Percentiles rank a stretch among this genome's conserved stretches.
These are phyloP conservation scores for Phialemoniopsis sp. DNA, from an alignment of 2,329 filamentous ascomycete species.

Conservation along the genomic window DNA sequence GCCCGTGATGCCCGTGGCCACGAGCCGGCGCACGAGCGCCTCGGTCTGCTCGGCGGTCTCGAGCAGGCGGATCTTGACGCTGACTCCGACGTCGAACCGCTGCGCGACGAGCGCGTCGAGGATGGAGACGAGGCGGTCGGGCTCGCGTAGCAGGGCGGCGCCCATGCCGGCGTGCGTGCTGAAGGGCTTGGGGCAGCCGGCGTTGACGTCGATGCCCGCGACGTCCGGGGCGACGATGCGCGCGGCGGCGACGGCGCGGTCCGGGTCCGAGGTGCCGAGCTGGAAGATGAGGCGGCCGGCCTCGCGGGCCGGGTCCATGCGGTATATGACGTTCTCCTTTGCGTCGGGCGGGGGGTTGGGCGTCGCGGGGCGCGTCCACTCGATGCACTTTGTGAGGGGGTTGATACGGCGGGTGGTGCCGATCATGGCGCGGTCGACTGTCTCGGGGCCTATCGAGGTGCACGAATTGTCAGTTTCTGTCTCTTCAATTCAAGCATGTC, in stretches of 20 bases:
- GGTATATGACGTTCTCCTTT: conserved; percentile 72
- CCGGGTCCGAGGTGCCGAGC: conserved; percentile 81
- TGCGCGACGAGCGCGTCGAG: conserved; percentile 76
- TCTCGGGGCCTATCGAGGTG: conserved; percentile 71
- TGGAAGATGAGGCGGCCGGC: conserved; percentile 79
- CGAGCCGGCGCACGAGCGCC: conserved; percentile 70
- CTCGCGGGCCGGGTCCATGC: conserved; percentile 76
- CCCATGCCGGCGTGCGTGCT: conserved; percentile 94
- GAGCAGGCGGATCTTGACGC: conserved; percentile 91
- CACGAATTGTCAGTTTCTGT: neutral
- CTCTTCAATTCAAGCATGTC: neutral
- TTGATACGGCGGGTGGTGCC: conserved; percentile 79
- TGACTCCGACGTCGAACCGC: conserved; percentile 85
- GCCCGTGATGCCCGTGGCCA: conserved; percentile 84
- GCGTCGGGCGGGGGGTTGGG: conserved; percentile 37
- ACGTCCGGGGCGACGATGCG: conserved; percentile 83
- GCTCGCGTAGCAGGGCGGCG: conserved; percentile 79
- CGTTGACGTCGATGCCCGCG: conserved; percentile 92
- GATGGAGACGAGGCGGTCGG: conserved; percentile 79
- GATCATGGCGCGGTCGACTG: conserved; percentile 87
- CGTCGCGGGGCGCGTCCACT: conserved; percentile 72
- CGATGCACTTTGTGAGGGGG: conserved; percentile 70
- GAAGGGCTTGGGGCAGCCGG: conserved; percentile 97
- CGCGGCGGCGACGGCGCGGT: conserved; percentile 78
- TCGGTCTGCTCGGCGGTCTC: conserved; percentile 74